Base-by-base conservation (phyloP, 2,329 filamentous ascomycete species). In the Fusarium guadeloupense region DNA sequence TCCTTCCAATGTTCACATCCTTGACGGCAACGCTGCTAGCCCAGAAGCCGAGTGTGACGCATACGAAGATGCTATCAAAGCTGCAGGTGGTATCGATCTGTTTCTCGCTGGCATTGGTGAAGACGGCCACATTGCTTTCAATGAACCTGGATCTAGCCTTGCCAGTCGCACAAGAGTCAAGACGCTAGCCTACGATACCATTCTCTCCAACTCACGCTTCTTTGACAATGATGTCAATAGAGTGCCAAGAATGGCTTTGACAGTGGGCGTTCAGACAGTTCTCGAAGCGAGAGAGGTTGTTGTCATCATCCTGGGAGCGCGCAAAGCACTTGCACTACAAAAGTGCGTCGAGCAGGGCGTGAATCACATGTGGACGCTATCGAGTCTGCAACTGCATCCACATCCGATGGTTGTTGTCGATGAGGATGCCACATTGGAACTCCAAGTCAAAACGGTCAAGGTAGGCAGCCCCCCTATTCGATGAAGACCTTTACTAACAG, bases 311-410 rank as follows among this genome's bases (percentile, higher is more conserved):
- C 85, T 91, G 1, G 92, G 92, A 19, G 87, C 90, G 37, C 90
- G 92, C 80, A 96, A 96, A 76, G 86, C 91, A 1, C 79, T 90
- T 28, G 92, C 92, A 23, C 78, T 96, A 61, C 89, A 93, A 74
- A 89, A 87, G 69, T 93, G 90, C 67, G 85, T 96, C 62, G 92
- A 96, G 75, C 88, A 89, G 52, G 89, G 89, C 25, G 85, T 96
- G 59, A 94, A 93, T 74, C 92, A 95, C 77, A 94, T 94, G 90
- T 96, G 92, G 91, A 94, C 92, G 1, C 82, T 95, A 7, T 94
- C 91, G 9, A 87, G 86, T 49, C 81, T 96, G 35, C 92, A 96
- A 74, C 79, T 94, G 61, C 92, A 95, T 74, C 89, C 87, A 4
- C 89, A 93, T 69, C 88, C 91, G 47, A 87, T 95, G 81, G 87